Conservation (phyloP, 2,329 filamentous ascomycete genomes). For the Remersonia thermophila region DNA sequence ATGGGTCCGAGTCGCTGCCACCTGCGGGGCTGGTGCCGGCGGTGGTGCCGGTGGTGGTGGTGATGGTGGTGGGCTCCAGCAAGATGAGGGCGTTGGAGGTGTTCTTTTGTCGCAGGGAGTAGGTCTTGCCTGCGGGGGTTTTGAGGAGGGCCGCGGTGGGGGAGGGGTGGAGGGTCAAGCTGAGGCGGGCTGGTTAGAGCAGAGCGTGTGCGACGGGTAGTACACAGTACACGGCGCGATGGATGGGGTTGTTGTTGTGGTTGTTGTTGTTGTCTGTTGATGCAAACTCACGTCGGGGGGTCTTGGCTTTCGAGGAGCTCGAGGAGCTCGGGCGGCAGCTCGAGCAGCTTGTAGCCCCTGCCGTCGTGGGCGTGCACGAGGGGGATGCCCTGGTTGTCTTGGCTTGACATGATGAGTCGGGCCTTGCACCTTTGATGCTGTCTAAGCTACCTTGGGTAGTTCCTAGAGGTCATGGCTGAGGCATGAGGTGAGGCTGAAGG, state of each 20-base stretch:
- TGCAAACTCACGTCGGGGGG: constrained; percentile 40
- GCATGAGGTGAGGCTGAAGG: neutral
- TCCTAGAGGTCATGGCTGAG: no score
- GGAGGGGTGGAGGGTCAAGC: constrained; percentile 37
- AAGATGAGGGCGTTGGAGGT: constrained; percentile 55
- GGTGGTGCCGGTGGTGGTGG: neutral
- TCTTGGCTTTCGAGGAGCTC: constrained; percentile 40
- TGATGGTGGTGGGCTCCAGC: constrained; percentile 25
- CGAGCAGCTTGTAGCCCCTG: constrained; percentile 46
- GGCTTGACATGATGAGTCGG: constrained; percentile 30
- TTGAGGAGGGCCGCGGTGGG: constrained; percentile 41
- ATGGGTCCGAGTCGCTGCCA: constrained; percentile 10
- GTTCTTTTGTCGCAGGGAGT: constrained; percentile 52
- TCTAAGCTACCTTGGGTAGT: no score
- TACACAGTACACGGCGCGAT: no score
- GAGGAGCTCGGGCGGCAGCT: constrained; percentile 48
- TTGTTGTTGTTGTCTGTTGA: no score
- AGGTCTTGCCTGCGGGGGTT: constrained; percentile 34
- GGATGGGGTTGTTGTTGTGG: no score
- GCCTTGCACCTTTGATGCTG: neutral
- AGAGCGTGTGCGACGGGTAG: no score
- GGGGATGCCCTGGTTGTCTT: constrained; percentile 33
- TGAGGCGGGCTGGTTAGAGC: constrained; percentile 16
- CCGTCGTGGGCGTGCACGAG: constrained; percentile 37
- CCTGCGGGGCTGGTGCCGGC: neutral